Base-by-base conservation (phyloP, 192 early-diverging fungal genomes). In the Coemansia sp. region DNA sequence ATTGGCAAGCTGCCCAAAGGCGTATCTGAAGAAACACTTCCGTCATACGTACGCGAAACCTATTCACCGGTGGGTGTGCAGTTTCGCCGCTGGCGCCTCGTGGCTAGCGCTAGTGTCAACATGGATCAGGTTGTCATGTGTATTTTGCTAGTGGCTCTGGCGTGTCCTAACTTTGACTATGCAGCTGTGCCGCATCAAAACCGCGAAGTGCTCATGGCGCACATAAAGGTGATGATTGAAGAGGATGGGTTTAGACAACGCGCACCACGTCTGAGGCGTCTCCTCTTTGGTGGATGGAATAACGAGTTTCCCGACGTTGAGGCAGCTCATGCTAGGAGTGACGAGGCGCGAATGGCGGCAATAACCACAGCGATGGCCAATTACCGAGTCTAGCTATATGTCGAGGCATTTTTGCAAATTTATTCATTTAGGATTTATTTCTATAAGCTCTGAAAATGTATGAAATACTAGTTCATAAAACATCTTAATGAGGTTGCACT, bases 241-340 rank as follows among this genome's bases (percentile, higher is more conserved):
- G 21, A 19, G 21, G 49, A 23, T 52, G 49, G n/a, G 49, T 52
- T 52, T 23, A 10, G 49, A 26, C 49, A 19, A 52, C 21, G 21
- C 10, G 49, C n/a, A 23, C 19, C 3, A 10, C 19, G 49, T 19
- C 9, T 52, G 49, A 4, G 21, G 6, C 49, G 49, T 6, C 23
- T 60, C 2, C 19, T 60, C 6, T 60, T 60, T 35, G 42, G 28
- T 0, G 62, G 26, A 46, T 63, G 62, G 26, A 63, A 42, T 8
- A 63, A 63, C 26, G 42, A 63, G 62, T 28, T 52, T 26, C 49
- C 49, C 21, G 49, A n/a, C 8, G 21, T 52, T 8, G 21, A 23
- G 11, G 19, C 19, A 7, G 49, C 49, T 0, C 39, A 40, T 40
- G 39, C 39, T 40, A 40, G 39, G 39, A 40, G 10, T 9, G 8